These are phyloP conservation scores for Nannochloris sp. DNA, from an alignment of 139 green algal species.

Conservation along the genomic window DNA sequence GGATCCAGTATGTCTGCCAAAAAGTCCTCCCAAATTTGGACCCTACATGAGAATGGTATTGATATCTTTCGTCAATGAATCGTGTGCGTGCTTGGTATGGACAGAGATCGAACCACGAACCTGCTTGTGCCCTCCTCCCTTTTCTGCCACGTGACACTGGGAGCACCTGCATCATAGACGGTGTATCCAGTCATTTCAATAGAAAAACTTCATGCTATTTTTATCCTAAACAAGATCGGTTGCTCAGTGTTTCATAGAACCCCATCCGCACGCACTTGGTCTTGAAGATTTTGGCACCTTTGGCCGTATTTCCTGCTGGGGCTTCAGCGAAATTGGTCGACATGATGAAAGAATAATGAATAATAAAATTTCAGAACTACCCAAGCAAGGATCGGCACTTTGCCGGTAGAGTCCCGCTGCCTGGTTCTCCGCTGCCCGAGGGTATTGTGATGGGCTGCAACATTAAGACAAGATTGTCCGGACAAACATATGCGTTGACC, in stretches of 20 bases:
- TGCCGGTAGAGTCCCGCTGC: no score
- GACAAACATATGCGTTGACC: no score
- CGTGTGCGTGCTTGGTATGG: background rate
- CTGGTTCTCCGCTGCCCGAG: no score
- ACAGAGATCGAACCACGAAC: slow-evolving; percentile 29
- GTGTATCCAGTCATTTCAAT: background rate
- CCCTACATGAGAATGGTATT: slow-evolving; percentile 38
- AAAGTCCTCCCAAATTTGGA: slow-evolving; percentile 93
- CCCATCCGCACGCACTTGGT: slow-evolving; percentile 72
- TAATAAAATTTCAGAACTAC: no score
- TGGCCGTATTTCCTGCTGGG: slow-evolving; percentile 39
- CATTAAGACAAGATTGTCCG: no score
- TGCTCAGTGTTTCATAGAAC: no score
- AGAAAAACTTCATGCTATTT: no score
- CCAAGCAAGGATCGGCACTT: no score
- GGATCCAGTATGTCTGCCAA: slow-evolving; percentile 69
- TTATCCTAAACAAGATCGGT: no score
- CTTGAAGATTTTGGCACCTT: slow-evolving; percentile 92
- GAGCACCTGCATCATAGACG: slow-evolving; percentile 30
- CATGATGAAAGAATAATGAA: no score
- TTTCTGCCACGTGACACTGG: slow-evolving; percentile 90
- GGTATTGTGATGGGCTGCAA: no score
- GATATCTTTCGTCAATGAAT: background rate
- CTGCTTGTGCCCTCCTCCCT: slow-evolving; percentile 94
- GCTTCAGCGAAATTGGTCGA: slow-evolving; percentile 66